Percentiles rank a stretch among this genome's conserved stretches.
These are phyloP conservation scores for Emergomyces pasteurianus DNA, from an alignment of 2,329 filamentous ascomycete genomes.

Conservation along the genomic window DNA sequence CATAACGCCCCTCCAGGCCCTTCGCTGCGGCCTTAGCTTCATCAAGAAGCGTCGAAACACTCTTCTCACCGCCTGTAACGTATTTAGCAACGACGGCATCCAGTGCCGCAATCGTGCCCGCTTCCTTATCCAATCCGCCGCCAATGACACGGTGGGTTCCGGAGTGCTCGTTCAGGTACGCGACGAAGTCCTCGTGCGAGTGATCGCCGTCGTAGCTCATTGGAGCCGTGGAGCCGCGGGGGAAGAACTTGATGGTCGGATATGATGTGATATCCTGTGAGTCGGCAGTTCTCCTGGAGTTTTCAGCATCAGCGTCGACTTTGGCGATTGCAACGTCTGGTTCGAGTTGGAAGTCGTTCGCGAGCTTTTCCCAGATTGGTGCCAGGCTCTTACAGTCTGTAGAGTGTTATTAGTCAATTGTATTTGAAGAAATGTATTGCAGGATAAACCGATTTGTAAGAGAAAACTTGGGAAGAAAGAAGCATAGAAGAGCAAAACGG, in stretches of 20 bases:
- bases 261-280: constrained; percentile 73
- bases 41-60: constrained; percentile 52
- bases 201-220: constrained; percentile 65
- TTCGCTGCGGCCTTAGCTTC: constrained; percentile 63
- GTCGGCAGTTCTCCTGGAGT: constrained; percentile 64
- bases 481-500: constrained; percentile 3
- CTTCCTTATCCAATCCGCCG: constrained; percentile 63
- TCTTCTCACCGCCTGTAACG: constrained; percentile 39
- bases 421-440: neutral
- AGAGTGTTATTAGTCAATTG: neutral
- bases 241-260: constrained; percentile 97
- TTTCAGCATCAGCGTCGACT: constrained; percentile 82
- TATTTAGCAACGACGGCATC: constrained; percentile 67
- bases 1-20: constrained; percentile 64
- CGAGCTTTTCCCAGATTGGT: constrained; percentile 79
- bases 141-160: constrained; percentile 76
- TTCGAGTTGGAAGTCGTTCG: constrained; percentile 68
- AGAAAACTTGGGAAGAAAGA: constrained; percentile 7
- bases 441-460: neutral
- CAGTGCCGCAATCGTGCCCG: constrained; percentile 70
- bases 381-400: constrained; percentile 94
- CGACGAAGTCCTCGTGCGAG: constrained; percentile 60
- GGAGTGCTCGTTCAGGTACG: constrained; percentile 77
- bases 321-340: constrained; percentile 77
- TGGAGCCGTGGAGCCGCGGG: constrained; percentile 63